Evolutionary conservation across 2,329 filamentous ascomycete genomes (phyloP), one percentile per base, ranked within the genome.

Genomic region (Scedosporium minutisporum): DNA sequence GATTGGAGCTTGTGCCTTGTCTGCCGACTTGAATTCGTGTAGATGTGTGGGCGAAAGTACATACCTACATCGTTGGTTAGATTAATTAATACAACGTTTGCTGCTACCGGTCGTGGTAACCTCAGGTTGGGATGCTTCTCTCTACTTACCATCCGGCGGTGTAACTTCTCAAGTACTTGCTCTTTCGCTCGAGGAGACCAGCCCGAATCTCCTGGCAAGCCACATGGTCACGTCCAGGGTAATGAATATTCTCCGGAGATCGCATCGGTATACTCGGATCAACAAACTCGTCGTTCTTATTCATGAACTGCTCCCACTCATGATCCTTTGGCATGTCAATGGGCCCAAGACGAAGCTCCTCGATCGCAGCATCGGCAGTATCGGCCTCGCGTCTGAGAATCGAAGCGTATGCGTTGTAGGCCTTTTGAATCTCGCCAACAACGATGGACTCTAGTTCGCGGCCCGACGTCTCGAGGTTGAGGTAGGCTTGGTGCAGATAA

Each of bases 1-100:
- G 72, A 97, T 86, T 0, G 95, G 95, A 46, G 90, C 88, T 75
- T 95, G 91, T 64, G 85, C 89, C 73, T 93, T 93, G 76, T 97
- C 93, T 67, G 92, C 91, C n/a, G 92, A 96, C 74, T 96, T 97
- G 83, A 97, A 99, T 76, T 99, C 95, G 77, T 99, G 95, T 23
- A 99, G 83, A 76, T 99, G 95, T 63, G 95, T 97, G 16, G 95
- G 91, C 68, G 95, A 96, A 68, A 99, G 80, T 58, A 97, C 92
- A 74, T 97, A 97, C 91, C 90, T 95, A 68, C 7, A 38, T 41
- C 21, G 6, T 58, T 21, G 21, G 57, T 58, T 41, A 58, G 57
- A 42, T 23, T 6, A 16, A n/a, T n/a, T 10, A 29, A 14, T 38
- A 38, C 9, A 38, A 29, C 6, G 29, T 29, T 7, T 29, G 4